Evolutionary conservation across 1,284 basidiomycete species (phyloP).

Genomic region (Cryptococcus sp.): DNA sequence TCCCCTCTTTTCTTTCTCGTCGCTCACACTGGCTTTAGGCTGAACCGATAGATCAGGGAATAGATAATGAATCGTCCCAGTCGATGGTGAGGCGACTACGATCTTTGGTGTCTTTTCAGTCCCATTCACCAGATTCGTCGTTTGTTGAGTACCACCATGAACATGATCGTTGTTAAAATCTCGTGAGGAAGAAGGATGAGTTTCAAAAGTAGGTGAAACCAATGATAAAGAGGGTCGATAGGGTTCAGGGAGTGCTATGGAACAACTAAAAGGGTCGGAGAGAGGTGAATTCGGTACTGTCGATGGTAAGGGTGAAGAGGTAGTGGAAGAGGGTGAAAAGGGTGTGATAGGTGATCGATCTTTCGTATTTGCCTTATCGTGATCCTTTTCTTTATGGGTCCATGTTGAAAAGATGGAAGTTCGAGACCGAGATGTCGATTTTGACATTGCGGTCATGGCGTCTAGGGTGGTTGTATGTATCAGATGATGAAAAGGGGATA

Average conservation of each 20-base stretch:
- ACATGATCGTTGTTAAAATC: background rate
- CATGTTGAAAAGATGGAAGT: no score
- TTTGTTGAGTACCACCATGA: background rate
- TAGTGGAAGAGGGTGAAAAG: background rate
- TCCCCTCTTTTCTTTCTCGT: background rate
- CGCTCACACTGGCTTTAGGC: no score
- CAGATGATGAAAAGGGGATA: no score
- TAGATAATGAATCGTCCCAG: slow-evolving; percentile 22
- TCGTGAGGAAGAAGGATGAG: background rate
- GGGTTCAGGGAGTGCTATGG: background rate
- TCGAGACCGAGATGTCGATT: no score
- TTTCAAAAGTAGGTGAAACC: no score
- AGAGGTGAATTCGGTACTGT: no score
- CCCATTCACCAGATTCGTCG: background rate
- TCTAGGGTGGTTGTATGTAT: no score
- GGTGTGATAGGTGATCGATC: no score
- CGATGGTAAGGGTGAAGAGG: background rate
- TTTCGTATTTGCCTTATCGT: no score
- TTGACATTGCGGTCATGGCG: no score
- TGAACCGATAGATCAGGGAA: slow-evolving; percentile 7
- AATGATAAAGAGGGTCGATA: no score
- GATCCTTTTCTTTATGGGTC: no score
- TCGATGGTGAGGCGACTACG: slow-evolving; percentile 20
- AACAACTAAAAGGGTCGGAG: background rate
- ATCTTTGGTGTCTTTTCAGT: slow-evolving; percentile 13